Base-by-base conservation (phyloP, 768 basidiomycete genomes). In the Leucogyrophana mollusca region DNA sequence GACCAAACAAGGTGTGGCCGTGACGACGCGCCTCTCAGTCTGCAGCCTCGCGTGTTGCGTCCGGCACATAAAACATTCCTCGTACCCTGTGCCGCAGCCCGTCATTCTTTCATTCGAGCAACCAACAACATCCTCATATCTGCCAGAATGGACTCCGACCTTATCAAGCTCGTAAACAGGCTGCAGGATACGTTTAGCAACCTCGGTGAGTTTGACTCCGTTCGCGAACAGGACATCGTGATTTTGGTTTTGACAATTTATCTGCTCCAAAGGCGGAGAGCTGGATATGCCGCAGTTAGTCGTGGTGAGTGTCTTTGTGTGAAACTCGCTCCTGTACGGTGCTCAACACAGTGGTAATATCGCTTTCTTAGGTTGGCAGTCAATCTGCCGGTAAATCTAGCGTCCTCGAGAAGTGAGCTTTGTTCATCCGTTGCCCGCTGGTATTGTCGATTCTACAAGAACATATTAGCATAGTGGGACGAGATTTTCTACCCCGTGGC, bases 301-400 rank as follows among this genome's bases (percentile, higher is more conserved):
- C 44, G 91, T 93, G 55, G 90, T 91, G 72, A 52, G 90, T 82
- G 9, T 33, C 36, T 40, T 16, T 4, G 20, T 5, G 23, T 43
- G 9, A 18, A 22, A 2, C 7, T 22, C 9, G 2, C 24, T n/a
- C n/a, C 10, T 14, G 13, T n/a, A 43, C 40, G 13, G 14, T 43
- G 25, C 46, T 41, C 40, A 32, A 50, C 40, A 41, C 38, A 42
- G 32, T n/a, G n/a, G n/a, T n/a, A n/a, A n/a, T n/a, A n/a, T n/a
- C 40, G 25, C 18, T 34, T 46, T 38, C 14, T 6, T 58, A 94
- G 92, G 92, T 97, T 59, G 94, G 94, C 47, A 94, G 93, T 57
- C 94, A 97, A 70, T 96, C 94, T 33, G 85, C 93, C 24, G 94
- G 94, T 51, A 97, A 96, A 73, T 96, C 94, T 27, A 92, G 90